Evolutionary conservation across 1,284 basidiomycete species (phyloP), one percentile per base, ranked within the genome.

Genomic region (Coniophora puteana): DNA sequence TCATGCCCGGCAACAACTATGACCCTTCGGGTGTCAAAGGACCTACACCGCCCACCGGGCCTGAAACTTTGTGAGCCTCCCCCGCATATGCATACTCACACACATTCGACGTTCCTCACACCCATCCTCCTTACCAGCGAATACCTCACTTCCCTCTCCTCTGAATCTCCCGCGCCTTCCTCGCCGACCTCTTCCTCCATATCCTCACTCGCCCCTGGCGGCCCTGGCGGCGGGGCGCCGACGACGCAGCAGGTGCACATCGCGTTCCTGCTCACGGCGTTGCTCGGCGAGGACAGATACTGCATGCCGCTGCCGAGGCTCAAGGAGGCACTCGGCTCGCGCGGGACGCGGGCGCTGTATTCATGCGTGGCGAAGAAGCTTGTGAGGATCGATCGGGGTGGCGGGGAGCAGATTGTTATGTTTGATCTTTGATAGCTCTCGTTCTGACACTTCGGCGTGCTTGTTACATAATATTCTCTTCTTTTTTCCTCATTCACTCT

Each of bases 351-450:
- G 38, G 72, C 79, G 8, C 55, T 84, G 6, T 85, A 82, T 53
- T 73, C 66, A 2, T 83, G 84, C 52, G 81, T 87, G 10, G 82
- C 81, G 17, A 89, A 88, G 62, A 69, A 83, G 43, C 61, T 89
- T 37, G 57, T 89, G 45, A 83, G 78, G 60, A 86, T 89, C 47
- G 84, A 89, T 38, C 67, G 86, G 35, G 76, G 81, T 21, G 73
- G 77, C 8, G 72, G 82, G 26, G 83, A 85, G 54, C 85, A 89
- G 57, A 67, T 79, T 7, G 82, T 88, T 17, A 73, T 73, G 48
- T 88, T 87, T 57, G 77, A 85, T 57, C 51, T 76, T 34, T 78
- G 53, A 59, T 32, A n/a, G n/a, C n/a, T n/a, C n/a, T n/a, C n/a
- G n/a, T n/a, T n/a, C n/a, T n/a, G n/a, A n/a, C n/a, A n/a, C n/a